Conservation (phyloP, 2,329 filamentous ascomycete species). For the Nemania sp. region DNA sequence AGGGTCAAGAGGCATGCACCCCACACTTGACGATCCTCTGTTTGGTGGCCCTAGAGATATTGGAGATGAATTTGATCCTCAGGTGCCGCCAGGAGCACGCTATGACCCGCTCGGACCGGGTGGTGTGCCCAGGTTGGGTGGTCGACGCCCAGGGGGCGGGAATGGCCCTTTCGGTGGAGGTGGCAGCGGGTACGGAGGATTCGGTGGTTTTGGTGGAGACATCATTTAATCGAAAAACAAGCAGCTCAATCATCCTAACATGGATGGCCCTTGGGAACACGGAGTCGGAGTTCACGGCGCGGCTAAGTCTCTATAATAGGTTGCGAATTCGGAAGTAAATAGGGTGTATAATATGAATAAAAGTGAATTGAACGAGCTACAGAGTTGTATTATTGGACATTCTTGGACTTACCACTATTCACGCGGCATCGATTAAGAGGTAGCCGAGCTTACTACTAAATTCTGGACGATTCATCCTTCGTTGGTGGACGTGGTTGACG, state of each 20-base stretch:
- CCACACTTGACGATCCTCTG: slow-evolving; percentile 89
- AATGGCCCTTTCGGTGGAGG: slow-evolving; percentile 46
- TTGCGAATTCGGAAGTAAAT: slow-evolving; percentile 16
- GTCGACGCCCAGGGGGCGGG: slow-evolving; percentile 45
- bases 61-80: slow-evolving; percentile 64
- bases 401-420: not conserved
- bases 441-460: not conserved
- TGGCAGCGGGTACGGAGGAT: slow-evolving; percentile 41
- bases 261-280: not conserved
- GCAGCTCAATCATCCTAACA: not conserved
- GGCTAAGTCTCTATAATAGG: slow-evolving; percentile 6
- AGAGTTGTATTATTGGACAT: no score
- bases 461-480: not conserved
- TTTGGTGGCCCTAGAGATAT: slow-evolving; percentile 64
- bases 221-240: slow-evolving; percentile 32
- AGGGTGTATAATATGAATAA: slow-evolving; percentile 16
- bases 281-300: not conserved
- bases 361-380: not conserved
- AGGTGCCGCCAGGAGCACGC: slow-evolving; percentile 83
- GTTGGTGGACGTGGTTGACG: slow-evolving; percentile 21
- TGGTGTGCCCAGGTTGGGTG: slow-evolving; percentile 52
- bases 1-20: slow-evolving; percentile 85
- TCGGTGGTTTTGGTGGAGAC: slow-evolving; percentile 38
- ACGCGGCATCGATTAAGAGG: not conserved
- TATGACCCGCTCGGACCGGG: slow-evolving; percentile 87